phyloP scores from a whole-genome alignment of 163 green algal genomes.

The Scenedesmus sp. region DNA sequence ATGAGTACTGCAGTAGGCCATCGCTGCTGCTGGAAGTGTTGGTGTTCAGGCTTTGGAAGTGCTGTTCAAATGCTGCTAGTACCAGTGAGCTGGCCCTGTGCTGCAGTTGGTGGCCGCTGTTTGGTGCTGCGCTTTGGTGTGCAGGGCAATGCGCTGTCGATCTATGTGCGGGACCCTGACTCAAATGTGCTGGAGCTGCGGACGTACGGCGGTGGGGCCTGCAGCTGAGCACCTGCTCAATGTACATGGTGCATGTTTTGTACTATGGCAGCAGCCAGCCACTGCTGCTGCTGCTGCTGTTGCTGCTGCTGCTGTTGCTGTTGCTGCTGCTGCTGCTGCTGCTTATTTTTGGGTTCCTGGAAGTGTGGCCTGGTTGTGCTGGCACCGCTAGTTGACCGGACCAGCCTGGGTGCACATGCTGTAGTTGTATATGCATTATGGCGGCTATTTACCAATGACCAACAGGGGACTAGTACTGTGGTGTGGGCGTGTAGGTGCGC shows the following conservation, averaged over 20 bases:
- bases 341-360: neutral
- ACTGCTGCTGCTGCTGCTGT: neutral
- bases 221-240: neutral
- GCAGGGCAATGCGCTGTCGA: constrained; percentile 35
- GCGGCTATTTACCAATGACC: no score
- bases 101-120: constrained; percentile 33
- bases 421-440: no score
- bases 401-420: no score
- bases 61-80: no score
- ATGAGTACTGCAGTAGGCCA: neutral
- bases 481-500: no score
- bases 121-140: constrained; percentile 43
- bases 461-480: no score
- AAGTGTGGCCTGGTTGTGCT: no score
- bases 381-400: no score
- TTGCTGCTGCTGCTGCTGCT: constrained; percentile 10
- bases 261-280: neutral
- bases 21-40: neutral
- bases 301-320: constrained; percentile 1
- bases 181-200: constrained; percentile 36
- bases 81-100: no score
- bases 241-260: neutral
- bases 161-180: constrained; percentile 39
- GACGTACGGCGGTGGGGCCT: constrained; percentile 8
- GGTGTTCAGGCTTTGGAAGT: neutral